These are phyloP conservation scores for Mycosphaerella sp. DNA, from an alignment of 2,329 filamentous ascomycete genomes.

Conservation along the genomic window DNA sequence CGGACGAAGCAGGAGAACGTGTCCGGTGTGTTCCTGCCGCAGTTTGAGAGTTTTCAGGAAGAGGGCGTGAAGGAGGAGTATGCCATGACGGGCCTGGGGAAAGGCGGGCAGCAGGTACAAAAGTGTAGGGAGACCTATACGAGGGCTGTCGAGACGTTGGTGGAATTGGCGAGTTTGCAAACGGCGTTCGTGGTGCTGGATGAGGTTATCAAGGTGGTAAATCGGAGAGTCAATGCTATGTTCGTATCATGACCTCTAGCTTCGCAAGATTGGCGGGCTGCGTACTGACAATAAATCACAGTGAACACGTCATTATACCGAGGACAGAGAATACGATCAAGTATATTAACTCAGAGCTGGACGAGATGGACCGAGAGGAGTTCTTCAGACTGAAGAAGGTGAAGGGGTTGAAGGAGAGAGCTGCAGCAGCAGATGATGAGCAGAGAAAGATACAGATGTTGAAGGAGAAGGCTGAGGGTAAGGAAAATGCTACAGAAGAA, in stretches of 20 bases:
- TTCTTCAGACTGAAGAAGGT: slow-evolving; percentile 97
- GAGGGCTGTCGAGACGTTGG: slow-evolving; percentile 87
- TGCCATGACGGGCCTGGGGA: slow-evolving; percentile 87
- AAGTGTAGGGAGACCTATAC: slow-evolving; percentile 93
- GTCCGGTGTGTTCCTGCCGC: slow-evolving; percentile 86
- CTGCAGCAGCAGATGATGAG: slow-evolving; percentile 38
- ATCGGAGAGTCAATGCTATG: slow-evolving; percentile 96
- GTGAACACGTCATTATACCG: slow-evolving; percentile 92
- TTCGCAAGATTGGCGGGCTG: not conserved
- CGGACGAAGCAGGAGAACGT: slow-evolving; percentile 98
- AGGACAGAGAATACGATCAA: slow-evolving; percentile 99
- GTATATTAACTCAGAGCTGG: slow-evolving; percentile 97
- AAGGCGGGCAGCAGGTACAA: slow-evolving; percentile 96
- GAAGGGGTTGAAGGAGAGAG: slow-evolving; percentile 61
- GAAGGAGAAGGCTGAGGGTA: slow-evolving; percentile 17
- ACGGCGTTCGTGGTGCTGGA: slow-evolving; percentile 97
- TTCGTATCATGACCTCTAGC: slow-evolving; percentile 40
- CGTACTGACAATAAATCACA: slow-evolving; percentile 34
- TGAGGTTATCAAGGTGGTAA: slow-evolving; percentile 99
- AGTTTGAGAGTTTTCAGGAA: slow-evolving; percentile 84
- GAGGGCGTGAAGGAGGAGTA: slow-evolving; percentile 94
- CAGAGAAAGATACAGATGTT: slow-evolving; percentile 26
- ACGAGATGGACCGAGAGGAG: slow-evolving; percentile 95
- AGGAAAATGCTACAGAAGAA: slow-evolving; percentile 28
- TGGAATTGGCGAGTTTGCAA: slow-evolving; percentile 91